These are phyloP conservation scores for Sergeia podlipaevii DNA, from an alignment of 208 protist species.

Conservation along the genomic window DNA sequence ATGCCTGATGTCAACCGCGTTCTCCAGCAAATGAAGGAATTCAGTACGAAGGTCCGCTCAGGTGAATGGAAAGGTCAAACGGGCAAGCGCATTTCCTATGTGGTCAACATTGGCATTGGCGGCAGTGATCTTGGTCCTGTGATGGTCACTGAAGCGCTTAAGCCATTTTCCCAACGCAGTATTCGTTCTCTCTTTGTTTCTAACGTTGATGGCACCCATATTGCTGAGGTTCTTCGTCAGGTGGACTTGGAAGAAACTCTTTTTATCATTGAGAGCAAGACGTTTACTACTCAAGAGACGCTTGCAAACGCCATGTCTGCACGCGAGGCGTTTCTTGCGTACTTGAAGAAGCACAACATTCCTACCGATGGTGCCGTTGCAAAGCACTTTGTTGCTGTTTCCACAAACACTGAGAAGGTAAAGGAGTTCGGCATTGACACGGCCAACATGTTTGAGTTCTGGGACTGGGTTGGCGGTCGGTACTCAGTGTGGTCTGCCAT, in stretches of 20 bases:
- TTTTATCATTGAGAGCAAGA: constrained; percentile 97
- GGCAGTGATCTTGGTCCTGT: constrained; percentile 95
- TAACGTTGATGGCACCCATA: constrained; percentile 97
- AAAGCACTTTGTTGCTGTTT: constrained; percentile 98
- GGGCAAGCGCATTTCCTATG: constrained; percentile 92
- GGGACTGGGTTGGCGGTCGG: constrained; percentile 98
- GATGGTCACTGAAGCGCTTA: constrained; percentile 95
- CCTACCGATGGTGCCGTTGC: constrained; percentile 66
- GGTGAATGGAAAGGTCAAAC: constrained; percentile 94
- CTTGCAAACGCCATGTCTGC: constrained; percentile 95
- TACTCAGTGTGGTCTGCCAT: constrained; percentile 98
- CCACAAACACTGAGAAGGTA: constrained; percentile 91
- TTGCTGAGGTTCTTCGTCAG: constrained; percentile 84
- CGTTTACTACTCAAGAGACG: constrained; percentile 97
- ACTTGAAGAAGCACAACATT: constrained; percentile 44
- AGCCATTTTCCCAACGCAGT: constrained; percentile 69
- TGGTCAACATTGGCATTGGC: constrained; percentile 98
- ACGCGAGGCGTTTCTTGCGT: constrained; percentile 77
- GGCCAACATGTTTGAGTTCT: constrained; percentile 97
- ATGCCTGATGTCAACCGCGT: constrained; percentile 94
- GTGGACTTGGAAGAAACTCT: constrained; percentile 92
- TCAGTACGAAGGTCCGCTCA: constrained; percentile 81
- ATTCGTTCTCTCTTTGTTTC: constrained; percentile 94
- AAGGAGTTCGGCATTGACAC: constrained; percentile 95
- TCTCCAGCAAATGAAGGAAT: constrained; percentile 90